Conservation (phyloP, 768 basidiomycete species). For the Cyclocybe cylindracea region DNA sequence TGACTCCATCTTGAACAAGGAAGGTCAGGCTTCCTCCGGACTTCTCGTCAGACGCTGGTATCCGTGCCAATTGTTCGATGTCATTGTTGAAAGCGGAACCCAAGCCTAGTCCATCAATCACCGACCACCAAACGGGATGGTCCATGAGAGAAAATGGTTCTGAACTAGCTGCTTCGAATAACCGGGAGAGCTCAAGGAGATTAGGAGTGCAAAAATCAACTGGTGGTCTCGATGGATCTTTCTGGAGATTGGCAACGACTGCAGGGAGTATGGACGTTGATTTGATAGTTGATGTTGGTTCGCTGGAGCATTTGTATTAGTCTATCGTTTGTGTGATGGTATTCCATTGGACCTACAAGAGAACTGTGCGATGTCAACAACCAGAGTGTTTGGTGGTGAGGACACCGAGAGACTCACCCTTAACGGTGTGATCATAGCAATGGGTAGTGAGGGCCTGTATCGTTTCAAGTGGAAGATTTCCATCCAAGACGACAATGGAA, state of each 20-base stretch:
- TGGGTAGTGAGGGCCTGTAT: slow-evolving; percentile 53
- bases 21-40: slow-evolving; percentile 51
- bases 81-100: slow-evolving; percentile 66
- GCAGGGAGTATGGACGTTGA: slow-evolving; percentile 70
- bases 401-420: slow-evolving; percentile 43
- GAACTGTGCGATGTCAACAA: slow-evolving; percentile 43
- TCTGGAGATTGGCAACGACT: slow-evolving; percentile 38
- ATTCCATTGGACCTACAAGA: slow-evolving; percentile 60
- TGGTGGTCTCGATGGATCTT: slow-evolving; percentile 33
- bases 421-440: slow-evolving; percentile 47
- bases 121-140: slow-evolving; percentile 63
- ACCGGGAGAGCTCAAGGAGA: slow-evolving; percentile 66
- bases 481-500: slow-evolving; percentile 70
- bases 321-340: neutral
- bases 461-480: slow-evolving; percentile 61
- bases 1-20: slow-evolving; percentile 68
- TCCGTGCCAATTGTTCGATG: slow-evolving; percentile 59
- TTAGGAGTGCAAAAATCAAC: slow-evolving; percentile 86
- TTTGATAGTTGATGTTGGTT: slow-evolving; percentile 92
- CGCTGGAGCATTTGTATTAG: slow-evolving; percentile 44
- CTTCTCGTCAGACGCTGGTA: slow-evolving; percentile 39
- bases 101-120: slow-evolving; percentile 65
- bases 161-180: slow-evolving; percentile 52
- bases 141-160: slow-evolving; percentile 51
- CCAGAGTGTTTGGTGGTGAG: slow-evolving; percentile 1